Percentiles rank a stretch among this genome's conserved stretches.
phyloP scores from a whole-genome alignment of 73 alveolate species.

The Symbiodinium natans region DNA sequence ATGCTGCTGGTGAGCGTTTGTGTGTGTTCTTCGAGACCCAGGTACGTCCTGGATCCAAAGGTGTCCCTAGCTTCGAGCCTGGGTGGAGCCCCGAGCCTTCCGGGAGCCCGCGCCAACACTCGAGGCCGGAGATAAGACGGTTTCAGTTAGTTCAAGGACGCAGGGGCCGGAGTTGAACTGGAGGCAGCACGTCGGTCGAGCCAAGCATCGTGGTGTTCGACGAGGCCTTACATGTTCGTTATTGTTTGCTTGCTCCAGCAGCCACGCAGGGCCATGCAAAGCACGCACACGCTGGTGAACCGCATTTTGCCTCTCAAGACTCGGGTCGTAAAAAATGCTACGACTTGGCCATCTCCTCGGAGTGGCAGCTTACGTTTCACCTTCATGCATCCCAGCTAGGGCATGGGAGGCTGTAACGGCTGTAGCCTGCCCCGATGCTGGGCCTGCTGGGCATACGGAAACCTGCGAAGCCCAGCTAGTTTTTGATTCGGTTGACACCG shows the following conservation, averaged over 20 bases:
- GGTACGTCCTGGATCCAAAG: conserved; percentile 97
- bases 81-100: conserved; percentile 75
- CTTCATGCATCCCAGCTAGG: background rate
- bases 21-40: too few relatives aligned
- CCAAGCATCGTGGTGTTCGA: conserved; percentile 96
- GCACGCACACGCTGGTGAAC: too few relatives aligned
- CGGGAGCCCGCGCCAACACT: conserved; percentile 1
- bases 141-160: too few relatives aligned
- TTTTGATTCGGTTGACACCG: background rate
- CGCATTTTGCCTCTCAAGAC: background rate
- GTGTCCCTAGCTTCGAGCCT: conserved; percentile 76
- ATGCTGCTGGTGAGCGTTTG: too few relatives aligned
- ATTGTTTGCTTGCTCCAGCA: background rate
- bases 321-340: background rate
- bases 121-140: background rate
- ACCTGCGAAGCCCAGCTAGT: background rate
- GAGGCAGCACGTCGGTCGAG: conserved; percentile 14
- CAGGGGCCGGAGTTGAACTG: background rate
- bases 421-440: background rate
- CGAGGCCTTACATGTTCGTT: conserved; percentile 77
- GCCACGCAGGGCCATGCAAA: too few relatives aligned
- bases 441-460: too few relatives aligned
- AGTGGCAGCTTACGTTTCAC: background rate
- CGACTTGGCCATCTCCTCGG: conserved; percentile 12
- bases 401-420: background rate